Base-by-base conservation (phyloP, 129 eudicot species). In the Saussurea involucrata region DNA sequence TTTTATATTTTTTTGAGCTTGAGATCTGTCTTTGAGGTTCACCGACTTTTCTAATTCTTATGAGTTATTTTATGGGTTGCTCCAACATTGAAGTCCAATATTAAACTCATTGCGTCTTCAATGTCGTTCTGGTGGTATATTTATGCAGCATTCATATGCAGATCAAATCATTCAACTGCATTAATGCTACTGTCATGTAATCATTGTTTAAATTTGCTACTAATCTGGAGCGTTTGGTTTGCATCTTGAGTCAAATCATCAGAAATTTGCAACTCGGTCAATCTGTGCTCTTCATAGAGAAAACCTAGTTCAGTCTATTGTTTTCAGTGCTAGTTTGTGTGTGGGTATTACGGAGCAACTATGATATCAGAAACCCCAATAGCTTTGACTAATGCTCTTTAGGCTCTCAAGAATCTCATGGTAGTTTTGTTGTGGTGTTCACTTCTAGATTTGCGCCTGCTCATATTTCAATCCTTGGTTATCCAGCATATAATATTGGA, bases 111-210 rank as follows among this genome's bases (percentile, higher is more conserved):
- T 72, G 36, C 31, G 29, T 55, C 28, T 55, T n/a, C 29, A 28
- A 49, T 72, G 25, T n/a, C 24, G 53, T 28, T 28, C 49, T 27
- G 76, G 76, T 3, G 63, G 64, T 53, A 72, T 72, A 4, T 21
- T 18, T 72, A 28, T 53, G 29, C 55, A 31, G 64, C 25, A 71
- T 71, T 44, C 40, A 71, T 71, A 46, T 71, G 75, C 75, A 53
- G 31, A 46, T 72, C 66, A 13, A 29, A 18, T 9, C 66, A 55
- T 72, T 57, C 29, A 28, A 72, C 60, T 71, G 20, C 61, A 53
- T 53, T 17, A 53, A n/a, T n/a, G 61, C 61, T 53, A 53, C 61
- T n/a, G 12, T 72, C 46, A 72, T 53, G 28, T 7, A 29, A 60
- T 72, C 24, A 55, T 29, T 72, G 7, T n/a, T 31, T 28, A n/a